Conservation (phyloP, 2,329 filamentous ascomycete species). For the Aspergillus sp. region DNA sequence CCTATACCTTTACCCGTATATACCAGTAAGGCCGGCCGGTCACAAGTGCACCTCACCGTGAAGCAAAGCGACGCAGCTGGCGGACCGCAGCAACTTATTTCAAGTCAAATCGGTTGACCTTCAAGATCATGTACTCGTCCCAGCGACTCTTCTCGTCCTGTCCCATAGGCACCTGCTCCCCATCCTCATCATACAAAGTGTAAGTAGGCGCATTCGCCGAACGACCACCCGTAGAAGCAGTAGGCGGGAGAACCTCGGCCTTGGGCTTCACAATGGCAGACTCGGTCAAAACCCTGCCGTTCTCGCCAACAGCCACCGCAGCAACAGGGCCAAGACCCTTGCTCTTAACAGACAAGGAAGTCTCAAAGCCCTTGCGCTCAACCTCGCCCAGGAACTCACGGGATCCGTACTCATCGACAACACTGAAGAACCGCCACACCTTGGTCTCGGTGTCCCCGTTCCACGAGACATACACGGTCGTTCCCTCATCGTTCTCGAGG, state of each 20-base stretch:
- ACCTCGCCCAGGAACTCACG: constrained; percentile 10
- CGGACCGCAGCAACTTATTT: background rate
- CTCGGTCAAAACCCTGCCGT: constrained; percentile 25
- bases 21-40: too few species aligned
- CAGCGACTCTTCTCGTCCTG: constrained; percentile 5
- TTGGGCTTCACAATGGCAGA: constrained; percentile 21
- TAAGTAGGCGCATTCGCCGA: background rate
- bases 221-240: background rate
- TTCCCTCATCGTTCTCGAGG: constrained; percentile 27
- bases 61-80: background rate
- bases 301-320: constrained; percentile 38
- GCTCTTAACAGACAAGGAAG: constrained; percentile 23
- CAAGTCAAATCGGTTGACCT: constrained; percentile 14
- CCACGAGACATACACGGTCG: constrained; percentile 53
- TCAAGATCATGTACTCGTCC: constrained; percentile 15
- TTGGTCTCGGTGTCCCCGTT: constrained; percentile 51
- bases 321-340: constrained; percentile 37
- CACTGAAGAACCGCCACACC: constrained; percentile 35
- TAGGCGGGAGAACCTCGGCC: constrained; percentile 21
- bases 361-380: constrained; percentile 27
- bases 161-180: constrained; percentile 4
- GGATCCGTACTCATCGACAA: constrained; percentile 8
- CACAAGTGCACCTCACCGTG: background rate
- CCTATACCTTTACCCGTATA: background rate
- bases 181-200: constrained; percentile 1